Conservation (phyloP, 1,284 basidiomycete species). For the Termitomyces sp. region DNA sequence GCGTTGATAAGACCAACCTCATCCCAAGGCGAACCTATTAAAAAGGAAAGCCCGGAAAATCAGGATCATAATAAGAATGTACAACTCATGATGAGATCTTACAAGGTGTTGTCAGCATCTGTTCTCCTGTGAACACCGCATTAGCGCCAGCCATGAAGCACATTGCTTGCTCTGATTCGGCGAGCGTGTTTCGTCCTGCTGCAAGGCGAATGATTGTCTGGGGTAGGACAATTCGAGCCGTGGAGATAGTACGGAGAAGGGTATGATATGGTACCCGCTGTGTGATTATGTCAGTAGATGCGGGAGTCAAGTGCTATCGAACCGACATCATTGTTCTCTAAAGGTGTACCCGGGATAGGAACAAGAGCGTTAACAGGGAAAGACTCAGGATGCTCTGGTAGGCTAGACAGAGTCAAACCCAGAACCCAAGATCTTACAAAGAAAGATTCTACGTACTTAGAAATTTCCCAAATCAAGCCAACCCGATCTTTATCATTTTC, state of each 20-base stretch:
- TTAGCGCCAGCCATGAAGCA: constrained; percentile 99
- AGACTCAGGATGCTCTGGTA: constrained; percentile 94
- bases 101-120: constrained; percentile 97
- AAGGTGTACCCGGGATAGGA: constrained; percentile 70
- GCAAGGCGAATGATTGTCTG: constrained; percentile 93
- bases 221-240: constrained; percentile 90
- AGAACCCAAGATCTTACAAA: constrained; percentile 9
- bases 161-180: constrained; percentile 94
- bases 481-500: constrained; percentile 90
- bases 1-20: constrained; percentile 40
- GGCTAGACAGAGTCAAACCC: constrained; percentile 40
- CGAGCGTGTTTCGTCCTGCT: constrained; percentile 87
- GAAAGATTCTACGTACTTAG: constrained; percentile 52
- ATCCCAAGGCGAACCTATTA: constrained; percentile 78
- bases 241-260: constrained; percentile 91
- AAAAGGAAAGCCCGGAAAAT: constrained; percentile 5
- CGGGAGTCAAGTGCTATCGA: constrained; percentile 6
- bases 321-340: constrained; percentile 65
- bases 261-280: constrained; percentile 80
- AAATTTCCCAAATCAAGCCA: constrained; percentile 92
- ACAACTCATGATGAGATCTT: constrained; percentile 28
- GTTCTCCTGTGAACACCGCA: constrained; percentile 95
- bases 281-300: constrained; percentile 13
- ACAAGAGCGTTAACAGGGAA: constrained; percentile 97
- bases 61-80: constrained; percentile 16